Conservation (phyloP, 2,329 filamentous ascomycete species). For the Teratosphaeria pseudoeucalypti region DNA sequence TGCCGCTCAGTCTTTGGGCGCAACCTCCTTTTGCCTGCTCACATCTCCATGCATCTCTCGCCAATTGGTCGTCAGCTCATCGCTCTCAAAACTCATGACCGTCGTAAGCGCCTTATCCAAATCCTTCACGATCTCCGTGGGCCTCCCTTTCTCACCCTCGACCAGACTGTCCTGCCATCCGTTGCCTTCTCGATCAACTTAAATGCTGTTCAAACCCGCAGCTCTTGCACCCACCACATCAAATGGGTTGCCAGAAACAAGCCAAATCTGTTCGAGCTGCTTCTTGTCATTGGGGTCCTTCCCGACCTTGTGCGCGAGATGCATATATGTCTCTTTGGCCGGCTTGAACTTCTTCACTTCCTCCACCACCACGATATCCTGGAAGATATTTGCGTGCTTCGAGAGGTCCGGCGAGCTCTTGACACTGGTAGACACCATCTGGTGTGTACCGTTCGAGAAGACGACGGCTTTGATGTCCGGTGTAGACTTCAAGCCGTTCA, state of each 20-base stretch:
- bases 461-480: constrained; percentile 45
- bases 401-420: constrained; percentile 46
- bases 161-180: constrained; percentile 58
- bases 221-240: constrained; percentile 56
- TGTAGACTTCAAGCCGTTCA: constrained; percentile 36
- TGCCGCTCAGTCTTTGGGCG: background rate
- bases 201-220: constrained; percentile 53
- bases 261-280: constrained; percentile 47
- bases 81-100: constrained; percentile 4
- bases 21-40: background rate
- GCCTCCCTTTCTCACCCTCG: constrained; percentile 32
- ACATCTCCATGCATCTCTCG: constrained; percentile 8
- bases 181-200: constrained; percentile 52
- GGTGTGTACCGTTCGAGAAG: constrained; percentile 59
- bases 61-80: constrained; percentile 4
- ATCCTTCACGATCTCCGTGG: constrained; percentile 44
- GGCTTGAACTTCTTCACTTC: constrained; percentile 54
- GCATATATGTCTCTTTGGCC: constrained; percentile 48
- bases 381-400: constrained; percentile 39
- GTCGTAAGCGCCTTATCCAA: constrained; percentile 46
- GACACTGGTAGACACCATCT: constrained; percentile 54
- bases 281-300: constrained; percentile 32
- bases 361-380: constrained; percentile 53
- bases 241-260: constrained; percentile 64
- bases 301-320: constrained; percentile 44